Conservation (phyloP, 306 rosid genomes). For the Betula pendula region DNA sequence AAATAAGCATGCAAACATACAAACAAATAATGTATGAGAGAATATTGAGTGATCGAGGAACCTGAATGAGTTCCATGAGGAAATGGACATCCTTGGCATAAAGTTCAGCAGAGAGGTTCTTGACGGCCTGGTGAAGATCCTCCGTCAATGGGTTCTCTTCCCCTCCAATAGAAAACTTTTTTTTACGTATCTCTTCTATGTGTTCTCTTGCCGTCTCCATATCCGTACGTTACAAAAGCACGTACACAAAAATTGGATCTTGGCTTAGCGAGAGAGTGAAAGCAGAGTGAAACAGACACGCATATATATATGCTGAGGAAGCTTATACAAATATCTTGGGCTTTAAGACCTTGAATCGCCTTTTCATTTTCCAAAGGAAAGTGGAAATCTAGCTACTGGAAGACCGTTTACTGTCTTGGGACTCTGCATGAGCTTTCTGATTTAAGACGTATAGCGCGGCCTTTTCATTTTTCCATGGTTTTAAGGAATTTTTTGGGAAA, state of each 20-base stretch:
- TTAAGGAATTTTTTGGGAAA: too few species aligned
- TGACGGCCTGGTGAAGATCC: slow-evolving; percentile 62
- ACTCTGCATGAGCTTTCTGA: too few species aligned
- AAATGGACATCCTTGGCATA: slow-evolving; percentile 75
- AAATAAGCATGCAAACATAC: too few species aligned
- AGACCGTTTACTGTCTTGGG: too few species aligned
- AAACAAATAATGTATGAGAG: too few species aligned
- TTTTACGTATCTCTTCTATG: slow-evolving; percentile 51
- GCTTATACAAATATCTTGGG: too few species aligned
- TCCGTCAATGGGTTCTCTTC: slow-evolving; percentile 37
- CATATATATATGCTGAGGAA: too few species aligned
- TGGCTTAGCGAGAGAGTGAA: not conserved
- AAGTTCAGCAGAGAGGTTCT: slow-evolving; percentile 61
- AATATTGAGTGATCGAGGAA: not conserved
- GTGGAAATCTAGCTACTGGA: too few species aligned
- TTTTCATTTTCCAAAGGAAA: too few species aligned
- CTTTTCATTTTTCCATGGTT: too few species aligned
- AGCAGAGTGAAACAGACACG: not conserved
- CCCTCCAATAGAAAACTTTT: slow-evolving; percentile 63
- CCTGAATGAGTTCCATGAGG: slow-evolving; percentile 86
- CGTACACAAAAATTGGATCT: not conserved
- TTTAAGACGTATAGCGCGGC: too few species aligned
- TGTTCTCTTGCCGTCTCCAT: slow-evolving; percentile 48
- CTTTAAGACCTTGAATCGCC: too few species aligned
- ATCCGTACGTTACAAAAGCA: not conserved